Percentiles rank a stretch among this genome's conserved stretches.
Evolutionary conservation across 108 stramenopile species (phyloP).

Genomic region (Fragilaria crotonensis): DNA sequence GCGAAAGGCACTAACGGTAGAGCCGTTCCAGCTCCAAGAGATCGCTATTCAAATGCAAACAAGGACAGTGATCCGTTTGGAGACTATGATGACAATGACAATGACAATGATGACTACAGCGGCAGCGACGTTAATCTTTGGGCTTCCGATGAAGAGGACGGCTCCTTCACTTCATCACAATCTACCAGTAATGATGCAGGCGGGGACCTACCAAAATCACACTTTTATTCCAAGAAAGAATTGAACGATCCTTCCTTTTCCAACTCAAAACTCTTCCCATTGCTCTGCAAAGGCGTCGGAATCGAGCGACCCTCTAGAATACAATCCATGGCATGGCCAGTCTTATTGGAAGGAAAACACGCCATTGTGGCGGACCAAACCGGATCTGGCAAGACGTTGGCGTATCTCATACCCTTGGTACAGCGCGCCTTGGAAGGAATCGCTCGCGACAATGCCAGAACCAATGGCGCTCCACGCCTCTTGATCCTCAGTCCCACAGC

Average conservation of each 20-base stretch:
- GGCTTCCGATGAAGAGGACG: conserved; percentile 10
- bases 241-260: conserved; percentile 53
- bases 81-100: conserved; percentile 18
- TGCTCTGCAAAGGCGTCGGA: conserved; percentile 46
- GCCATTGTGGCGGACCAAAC: conserved; percentile 92
- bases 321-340: conserved; percentile 77
- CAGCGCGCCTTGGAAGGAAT: conserved; percentile 22
- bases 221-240: conserved; percentile 69
- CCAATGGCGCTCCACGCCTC: conserved; percentile 47
- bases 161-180: conserved; percentile 10
- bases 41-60: too few species aligned
- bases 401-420: conserved; percentile 83
- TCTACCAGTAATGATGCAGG: neutral
- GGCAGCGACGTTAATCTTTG: conserved; percentile 11
- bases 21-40: too few species aligned
- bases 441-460: conserved; percentile 9
- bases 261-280: conserved; percentile 19
- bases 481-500: conserved; percentile 86
- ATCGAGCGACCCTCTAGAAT: conserved; percentile 67
- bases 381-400: conserved; percentile 88
- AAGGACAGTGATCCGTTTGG: conserved; percentile 17
- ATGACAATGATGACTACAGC: conserved; percentile 2
- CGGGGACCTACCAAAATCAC: conserved; percentile 19
- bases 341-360: conserved; percentile 45
- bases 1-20: too few species aligned